These are phyloP conservation scores for Podospora australis DNA, from an alignment of 495 filamentous ascomycete genomes.

Conservation along the genomic window DNA sequence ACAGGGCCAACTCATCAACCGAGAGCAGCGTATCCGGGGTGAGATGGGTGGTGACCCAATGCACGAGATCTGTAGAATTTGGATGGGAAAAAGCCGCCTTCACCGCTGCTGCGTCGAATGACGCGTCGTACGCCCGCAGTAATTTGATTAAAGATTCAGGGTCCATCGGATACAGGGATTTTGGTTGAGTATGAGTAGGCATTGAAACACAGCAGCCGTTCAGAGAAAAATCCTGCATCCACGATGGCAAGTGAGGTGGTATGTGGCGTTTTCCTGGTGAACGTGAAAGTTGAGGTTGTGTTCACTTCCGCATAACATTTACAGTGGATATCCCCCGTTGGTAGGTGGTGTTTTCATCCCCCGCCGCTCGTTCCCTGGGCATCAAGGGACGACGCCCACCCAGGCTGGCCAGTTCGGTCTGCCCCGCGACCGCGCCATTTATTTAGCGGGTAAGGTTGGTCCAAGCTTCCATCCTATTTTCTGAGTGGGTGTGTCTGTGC, in stretches of 20 bases:
- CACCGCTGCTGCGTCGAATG: slow-evolving; percentile 25
- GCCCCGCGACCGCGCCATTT: too few relatives aligned
- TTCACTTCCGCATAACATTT: neutral
- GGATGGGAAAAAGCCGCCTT: slow-evolving; percentile 19
- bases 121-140: slow-evolving; percentile 24
- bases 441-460: too few relatives aligned
- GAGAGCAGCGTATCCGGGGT: slow-evolving; percentile 38
- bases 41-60: slow-evolving; percentile 37
- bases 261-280: slow-evolving; percentile 5
- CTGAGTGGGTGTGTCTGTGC: too few relatives aligned
- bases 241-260: neutral
- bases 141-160: slow-evolving; percentile 20
- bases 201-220: slow-evolving; percentile 5
- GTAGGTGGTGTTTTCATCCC: too few relatives aligned
- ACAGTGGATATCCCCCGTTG: too few relatives aligned
- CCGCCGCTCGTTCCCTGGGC: too few relatives aligned
- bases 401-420: too few relatives aligned
- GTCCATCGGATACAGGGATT: slow-evolving; percentile 15
- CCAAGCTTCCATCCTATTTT: too few relatives aligned
- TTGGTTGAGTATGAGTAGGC: neutral
- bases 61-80: slow-evolving; percentile 22
- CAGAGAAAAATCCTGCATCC: slow-evolving; percentile 1
- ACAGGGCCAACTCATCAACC: slow-evolving; percentile 37
- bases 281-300: neutral
- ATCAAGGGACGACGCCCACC: too few relatives aligned